Percentiles rank a stretch among this genome's conserved stretches.
These are phyloP conservation scores for Globisporangium heterothallicum DNA, from an alignment of 352 stramenopile species.

Conservation along the genomic window DNA sequence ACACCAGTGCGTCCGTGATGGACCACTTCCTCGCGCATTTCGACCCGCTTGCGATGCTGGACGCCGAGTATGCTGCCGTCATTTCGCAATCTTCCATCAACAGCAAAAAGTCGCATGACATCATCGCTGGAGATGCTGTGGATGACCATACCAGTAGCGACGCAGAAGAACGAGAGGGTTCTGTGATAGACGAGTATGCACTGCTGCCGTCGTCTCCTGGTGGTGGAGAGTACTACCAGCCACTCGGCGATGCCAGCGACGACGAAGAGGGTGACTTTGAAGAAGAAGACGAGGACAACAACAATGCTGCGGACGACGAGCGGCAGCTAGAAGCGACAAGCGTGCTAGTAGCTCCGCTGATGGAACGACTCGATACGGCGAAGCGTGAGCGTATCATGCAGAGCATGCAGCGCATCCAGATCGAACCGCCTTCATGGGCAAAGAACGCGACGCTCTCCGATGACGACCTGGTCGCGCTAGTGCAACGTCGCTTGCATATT, in stretches of 20 bases:
- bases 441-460: conserved; percentile 33
- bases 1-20: conserved; percentile 15
- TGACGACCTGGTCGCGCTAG: conserved; percentile 45
- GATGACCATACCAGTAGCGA: conserved; percentile 1
- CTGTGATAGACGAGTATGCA: conserved; percentile 12
- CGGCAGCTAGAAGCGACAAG: not conserved
- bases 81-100: conserved; percentile 31
- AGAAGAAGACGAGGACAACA: not conserved
- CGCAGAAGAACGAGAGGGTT: conserved; percentile 17
- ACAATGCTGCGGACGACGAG: conserved; percentile 1
- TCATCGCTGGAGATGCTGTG: too few relatives aligned
- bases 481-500: conserved; percentile 37
- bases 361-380: conserved; percentile 20
- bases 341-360: not conserved
- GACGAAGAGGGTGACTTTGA: conserved; percentile 15
- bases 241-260: conserved; percentile 9
- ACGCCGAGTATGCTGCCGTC: conserved; percentile 60
- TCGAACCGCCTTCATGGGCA: conserved; percentile 47
- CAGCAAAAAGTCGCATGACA: not conserved
- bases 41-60: conserved; percentile 48
- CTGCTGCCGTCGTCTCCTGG: conserved; percentile 17
- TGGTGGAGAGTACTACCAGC: conserved; percentile 11
- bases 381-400: conserved; percentile 41
- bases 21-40: conserved; percentile 24
- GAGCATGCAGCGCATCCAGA: conserved; percentile 44